Conservation (phyloP, 139 green algal species). For the Yamagishiella unicocca region DNA sequence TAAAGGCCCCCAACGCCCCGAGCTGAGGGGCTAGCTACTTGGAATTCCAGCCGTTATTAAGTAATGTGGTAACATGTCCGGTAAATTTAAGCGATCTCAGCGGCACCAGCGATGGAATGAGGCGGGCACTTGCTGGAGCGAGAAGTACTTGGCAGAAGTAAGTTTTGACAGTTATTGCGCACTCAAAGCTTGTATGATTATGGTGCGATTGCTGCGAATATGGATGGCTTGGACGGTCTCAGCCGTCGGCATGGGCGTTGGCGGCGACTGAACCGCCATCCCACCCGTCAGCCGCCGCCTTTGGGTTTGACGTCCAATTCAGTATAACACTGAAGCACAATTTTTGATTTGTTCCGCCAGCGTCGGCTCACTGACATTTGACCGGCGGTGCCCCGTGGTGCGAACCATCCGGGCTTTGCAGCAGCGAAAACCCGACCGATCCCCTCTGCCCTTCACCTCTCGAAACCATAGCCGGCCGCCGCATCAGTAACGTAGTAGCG, state of each 20-base stretch:
- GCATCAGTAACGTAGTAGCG: too few relatives aligned
- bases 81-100: constrained; percentile 38
- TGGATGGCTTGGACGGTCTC: not conserved
- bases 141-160: not conserved
- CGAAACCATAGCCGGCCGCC: not conserved
- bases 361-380: too few relatives aligned
- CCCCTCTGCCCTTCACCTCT: not conserved
- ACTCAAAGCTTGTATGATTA: not conserved
- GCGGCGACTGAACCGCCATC: not conserved
- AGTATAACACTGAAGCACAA: too few relatives aligned
- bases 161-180: not conserved
- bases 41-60: too few relatives aligned
- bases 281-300: not conserved
- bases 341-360: too few relatives aligned
- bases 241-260: too few relatives aligned
- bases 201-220: not conserved
- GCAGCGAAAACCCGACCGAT: not conserved
- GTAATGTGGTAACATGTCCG: constrained; percentile 1
- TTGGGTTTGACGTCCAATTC: too few relatives aligned
- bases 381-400: too few relatives aligned
- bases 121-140: constrained; percentile 11
- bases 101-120: constrained; percentile 34
- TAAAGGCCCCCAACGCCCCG: too few relatives aligned
- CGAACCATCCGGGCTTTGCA: too few relatives aligned
- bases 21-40: too few relatives aligned